phyloP scores from a whole-genome alignment of 202 grass and related monocot species.

The Schoenoplectus tabernaemontani region DNA sequence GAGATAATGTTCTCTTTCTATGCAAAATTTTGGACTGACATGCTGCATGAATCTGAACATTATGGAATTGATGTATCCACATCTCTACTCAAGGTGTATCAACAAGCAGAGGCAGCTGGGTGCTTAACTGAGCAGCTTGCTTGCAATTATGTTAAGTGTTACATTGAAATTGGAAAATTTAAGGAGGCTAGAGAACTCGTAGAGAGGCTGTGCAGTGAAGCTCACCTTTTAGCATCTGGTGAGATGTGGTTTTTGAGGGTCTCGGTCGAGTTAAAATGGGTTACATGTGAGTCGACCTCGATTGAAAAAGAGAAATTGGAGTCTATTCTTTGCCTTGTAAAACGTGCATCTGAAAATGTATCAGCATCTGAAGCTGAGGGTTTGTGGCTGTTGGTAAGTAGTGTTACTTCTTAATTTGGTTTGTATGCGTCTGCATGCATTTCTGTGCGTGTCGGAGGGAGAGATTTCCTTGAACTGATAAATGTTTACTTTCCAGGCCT shows the following conservation, averaged over 20 bases:
- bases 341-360: slow-evolving; percentile 33
- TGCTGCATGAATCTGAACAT: slow-evolving; percentile 34
- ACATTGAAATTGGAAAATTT: slow-evolving; percentile 50
- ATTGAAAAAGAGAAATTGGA: slow-evolving; percentile 41
- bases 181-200: slow-evolving; percentile 63
- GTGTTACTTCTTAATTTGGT: neutral
- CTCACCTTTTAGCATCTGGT: slow-evolving; percentile 41
- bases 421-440: neutral
- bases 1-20: slow-evolving; percentile 77
- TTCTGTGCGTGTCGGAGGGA: neutral
- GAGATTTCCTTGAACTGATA: neutral
- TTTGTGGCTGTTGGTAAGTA: slow-evolving; percentile 75
- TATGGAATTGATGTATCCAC: slow-evolving; percentile 40
- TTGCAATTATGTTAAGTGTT: slow-evolving; percentile 59
- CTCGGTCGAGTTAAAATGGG: slow-evolving; percentile 57
- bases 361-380: slow-evolving; percentile 43
- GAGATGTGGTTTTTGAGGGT: slow-evolving; percentile 59
- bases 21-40: slow-evolving; percentile 64
- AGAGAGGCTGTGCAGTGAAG: slow-evolving; percentile 48
- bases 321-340: slow-evolving; percentile 59
- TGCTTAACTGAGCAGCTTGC: slow-evolving; percentile 71
- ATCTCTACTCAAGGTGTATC: slow-evolving; percentile 54
- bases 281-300: neutral
- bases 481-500: slow-evolving; percentile 34
- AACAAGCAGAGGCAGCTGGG: slow-evolving; percentile 49